These are phyloP conservation scores for Acacia melanoxylon DNA, from an alignment of 306 rosid species.

Conservation along the genomic window DNA sequence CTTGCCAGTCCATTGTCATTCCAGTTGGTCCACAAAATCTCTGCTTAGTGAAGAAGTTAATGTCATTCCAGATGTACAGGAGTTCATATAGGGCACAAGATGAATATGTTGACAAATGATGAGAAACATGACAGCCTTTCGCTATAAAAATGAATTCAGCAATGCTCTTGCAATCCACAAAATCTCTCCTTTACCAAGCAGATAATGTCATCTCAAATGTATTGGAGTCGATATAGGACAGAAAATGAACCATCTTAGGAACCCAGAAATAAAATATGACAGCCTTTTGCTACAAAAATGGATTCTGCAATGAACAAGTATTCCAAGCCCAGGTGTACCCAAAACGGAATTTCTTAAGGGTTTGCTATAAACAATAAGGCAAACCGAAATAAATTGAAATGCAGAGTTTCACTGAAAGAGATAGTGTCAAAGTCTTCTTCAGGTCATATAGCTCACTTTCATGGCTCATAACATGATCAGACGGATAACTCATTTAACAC, in stretches of 20 bases:
- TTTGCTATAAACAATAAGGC: background rate
- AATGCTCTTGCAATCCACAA: background rate
- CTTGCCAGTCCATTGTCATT: conserved; percentile 99
- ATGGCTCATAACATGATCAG: background rate
- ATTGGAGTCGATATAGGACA: background rate
- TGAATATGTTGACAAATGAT: background rate
- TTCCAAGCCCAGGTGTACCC: conserved; percentile 19
- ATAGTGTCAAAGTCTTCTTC: background rate
- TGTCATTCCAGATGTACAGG: conserved; percentile 2
- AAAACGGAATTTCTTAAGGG: background rate
- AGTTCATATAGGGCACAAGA: background rate
- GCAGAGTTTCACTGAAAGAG: background rate
- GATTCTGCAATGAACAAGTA: conserved; percentile 9
- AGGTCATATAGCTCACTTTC: background rate
- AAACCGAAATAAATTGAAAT: background rate
- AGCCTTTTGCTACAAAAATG: background rate
- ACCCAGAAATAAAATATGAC: background rate
- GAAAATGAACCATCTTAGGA: conserved; percentile 15
- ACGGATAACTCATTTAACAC: conserved; percentile 7
- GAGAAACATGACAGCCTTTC: conserved; percentile 8
- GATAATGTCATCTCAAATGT: background rate
- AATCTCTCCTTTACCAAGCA: background rate
- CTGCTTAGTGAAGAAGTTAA: conserved; percentile 43
- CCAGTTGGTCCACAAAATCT: conserved; percentile 82
- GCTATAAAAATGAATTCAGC: background rate